Conservation (phyloP, 1,139 yeast genomes). For the Lizanozyma gosingica region DNA sequence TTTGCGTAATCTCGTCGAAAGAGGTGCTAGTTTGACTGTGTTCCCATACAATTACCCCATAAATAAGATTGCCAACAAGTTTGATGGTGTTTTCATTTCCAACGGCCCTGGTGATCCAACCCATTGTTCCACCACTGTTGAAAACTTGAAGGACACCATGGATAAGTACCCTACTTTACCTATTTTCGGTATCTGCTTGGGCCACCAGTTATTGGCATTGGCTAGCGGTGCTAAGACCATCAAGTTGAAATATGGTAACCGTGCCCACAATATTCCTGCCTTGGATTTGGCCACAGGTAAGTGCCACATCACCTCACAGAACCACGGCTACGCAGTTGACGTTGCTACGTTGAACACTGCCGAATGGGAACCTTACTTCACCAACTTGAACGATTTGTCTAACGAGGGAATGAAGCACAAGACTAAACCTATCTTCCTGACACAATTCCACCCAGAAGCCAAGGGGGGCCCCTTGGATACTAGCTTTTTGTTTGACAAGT, state of each 20-base stretch:
- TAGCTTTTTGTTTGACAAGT: slow-evolving; percentile 81
- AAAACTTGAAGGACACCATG: slow-evolving; percentile 67
- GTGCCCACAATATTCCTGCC: slow-evolving; percentile 98
- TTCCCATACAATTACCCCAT: slow-evolving; percentile 94
- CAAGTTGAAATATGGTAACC: slow-evolving; percentile 93
- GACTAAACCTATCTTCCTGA: slow-evolving; percentile 81
- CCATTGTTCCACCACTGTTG: slow-evolving; percentile 76
- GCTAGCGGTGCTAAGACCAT: slow-evolving; percentile 92
- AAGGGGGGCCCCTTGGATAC: slow-evolving; percentile 98
- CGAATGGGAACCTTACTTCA: slow-evolving; percentile 74
- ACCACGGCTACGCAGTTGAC: slow-evolving; percentile 97
- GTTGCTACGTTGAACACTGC: slow-evolving; percentile 63
- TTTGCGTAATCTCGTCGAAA: slow-evolving; percentile 80
- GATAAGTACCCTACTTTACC: slow-evolving; percentile 59
- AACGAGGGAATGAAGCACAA: slow-evolving; percentile 96
- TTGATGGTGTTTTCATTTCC: slow-evolving; percentile 90
- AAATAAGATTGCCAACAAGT: slow-evolving; percentile 81
- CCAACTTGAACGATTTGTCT: slow-evolving; percentile 88
- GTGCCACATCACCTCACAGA: slow-evolving; percentile 96
- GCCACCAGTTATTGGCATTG: slow-evolving; percentile 90
- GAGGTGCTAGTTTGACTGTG: slow-evolving; percentile 94
- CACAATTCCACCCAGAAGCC: slow-evolving; percentile 98
- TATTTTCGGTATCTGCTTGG: slow-evolving; percentile 92
- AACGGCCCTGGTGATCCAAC: slow-evolving; percentile 99
- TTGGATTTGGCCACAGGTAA: slow-evolving; percentile 81